These are phyloP conservation scores for Bauhinia variegata DNA, from an alignment of 306 rosid species.

Conservation along the genomic window DNA sequence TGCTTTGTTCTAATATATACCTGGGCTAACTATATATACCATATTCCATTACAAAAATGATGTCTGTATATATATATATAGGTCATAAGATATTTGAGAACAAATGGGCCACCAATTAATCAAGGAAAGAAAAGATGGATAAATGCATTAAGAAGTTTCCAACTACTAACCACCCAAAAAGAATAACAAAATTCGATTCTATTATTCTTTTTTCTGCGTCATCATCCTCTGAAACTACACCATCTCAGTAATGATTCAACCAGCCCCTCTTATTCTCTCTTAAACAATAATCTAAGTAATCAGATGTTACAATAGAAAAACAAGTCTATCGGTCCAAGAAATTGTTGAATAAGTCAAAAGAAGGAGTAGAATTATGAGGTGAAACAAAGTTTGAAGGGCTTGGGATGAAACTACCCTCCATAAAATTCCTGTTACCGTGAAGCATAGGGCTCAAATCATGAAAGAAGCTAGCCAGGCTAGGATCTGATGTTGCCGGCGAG, in stretches of 20 bases:
- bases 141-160: conserved; percentile 44
- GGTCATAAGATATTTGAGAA: conserved; percentile 30
- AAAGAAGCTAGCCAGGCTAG: conserved; percentile 48
- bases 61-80: conserved; percentile 21
- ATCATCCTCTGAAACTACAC: conserved; percentile 24
- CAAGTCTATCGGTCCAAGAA: conserved; percentile 45
- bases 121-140: neutral
- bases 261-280: neutral
- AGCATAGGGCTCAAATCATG: conserved; percentile 74
- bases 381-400: conserved; percentile 73
- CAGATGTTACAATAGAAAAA: neutral
- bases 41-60: neutral
- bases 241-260: neutral
- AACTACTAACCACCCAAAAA: conserved; percentile 36
- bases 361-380: conserved; percentile 56
- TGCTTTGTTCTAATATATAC: too few species aligned
- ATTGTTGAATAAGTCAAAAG: conserved; percentile 70
- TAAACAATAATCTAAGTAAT: neutral
- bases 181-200: conserved; percentile 28
- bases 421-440: conserved; percentile 52
- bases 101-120: conserved; percentile 28
- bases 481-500: conserved; percentile 57
- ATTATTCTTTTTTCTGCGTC: neutral
- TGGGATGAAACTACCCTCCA: conserved; percentile 65
- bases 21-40: too few species aligned